Conservation (phyloP, 2,329 filamentous ascomycete species). For the Aspergillus tamarii region DNA sequence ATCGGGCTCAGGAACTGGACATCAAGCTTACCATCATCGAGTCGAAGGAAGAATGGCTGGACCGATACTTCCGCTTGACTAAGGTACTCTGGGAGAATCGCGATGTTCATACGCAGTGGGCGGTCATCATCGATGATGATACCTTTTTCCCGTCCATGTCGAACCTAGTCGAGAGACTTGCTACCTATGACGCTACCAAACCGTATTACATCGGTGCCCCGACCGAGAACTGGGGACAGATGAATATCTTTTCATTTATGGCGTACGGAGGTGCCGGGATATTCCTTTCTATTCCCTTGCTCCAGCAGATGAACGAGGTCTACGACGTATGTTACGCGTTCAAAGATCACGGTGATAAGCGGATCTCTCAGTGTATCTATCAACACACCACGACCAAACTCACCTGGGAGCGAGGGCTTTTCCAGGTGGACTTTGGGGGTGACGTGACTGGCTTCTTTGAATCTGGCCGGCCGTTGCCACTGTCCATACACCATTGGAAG, state of each 20-base stretch:
- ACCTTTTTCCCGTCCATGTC: conserved; percentile 61
- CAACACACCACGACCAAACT: conserved; percentile 55
- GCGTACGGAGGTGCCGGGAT: conserved; percentile 61
- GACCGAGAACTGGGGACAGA: conserved; percentile 55
- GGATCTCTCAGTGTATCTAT: conserved; percentile 59
- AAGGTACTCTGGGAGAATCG: conserved; percentile 44
- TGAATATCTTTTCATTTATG: conserved; percentile 56
- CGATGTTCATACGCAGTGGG: conserved; percentile 51
- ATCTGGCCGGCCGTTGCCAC: conserved; percentile 49
- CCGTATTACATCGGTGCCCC: conserved; percentile 57
- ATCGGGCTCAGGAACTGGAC: conserved; percentile 28
- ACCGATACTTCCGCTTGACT: conserved; percentile 59
- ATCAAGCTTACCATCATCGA: conserved; percentile 43
- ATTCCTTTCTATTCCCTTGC: conserved; percentile 57
- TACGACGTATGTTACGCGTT: conserved; percentile 53
- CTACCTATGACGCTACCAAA: conserved; percentile 48
- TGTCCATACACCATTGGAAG: conserved; percentile 30
- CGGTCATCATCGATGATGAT: conserved; percentile 61
- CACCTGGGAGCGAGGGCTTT: conserved; percentile 53
- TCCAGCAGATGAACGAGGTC: conserved; percentile 48
- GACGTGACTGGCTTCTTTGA: conserved; percentile 63
- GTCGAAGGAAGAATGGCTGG: conserved; percentile 23
- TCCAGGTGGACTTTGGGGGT: conserved; percentile 57
- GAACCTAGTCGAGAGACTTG: conserved; percentile 50
- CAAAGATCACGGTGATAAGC: conserved; percentile 52